Base-by-base conservation (phyloP, 495 filamentous ascomycete species). In the Penicillium angulare region DNA sequence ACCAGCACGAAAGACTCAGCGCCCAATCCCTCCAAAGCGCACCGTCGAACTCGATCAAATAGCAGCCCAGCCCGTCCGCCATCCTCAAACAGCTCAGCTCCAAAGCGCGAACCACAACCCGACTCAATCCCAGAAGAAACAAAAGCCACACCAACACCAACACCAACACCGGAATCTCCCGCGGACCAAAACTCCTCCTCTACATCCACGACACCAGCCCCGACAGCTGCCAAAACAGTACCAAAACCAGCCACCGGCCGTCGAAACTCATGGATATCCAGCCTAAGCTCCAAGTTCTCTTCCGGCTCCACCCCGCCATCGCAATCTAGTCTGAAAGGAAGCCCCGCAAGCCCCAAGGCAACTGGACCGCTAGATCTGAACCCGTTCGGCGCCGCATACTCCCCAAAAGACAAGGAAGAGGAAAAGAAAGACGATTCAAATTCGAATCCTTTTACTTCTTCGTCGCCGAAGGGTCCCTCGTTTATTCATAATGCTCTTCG, bases 201-300 rank as follows among this genome's bases (percentile, higher is more conserved):
- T 12, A 31, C 67, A 12, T 56, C 63, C 13, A 41, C 44, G 13
- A 17, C 64, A 20, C 59, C 62, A 33, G n/a, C n/a, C n/a, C n/a
- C n/a, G n/a, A n/a, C n/a, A n/a, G n/a, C n/a, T n/a, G n/a, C n/a
- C n/a, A 74, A 69, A 47, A 70, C 56, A 34, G 54, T 67, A 2
- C 60, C 75, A 2, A 80, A 75, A 48, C 64, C 68, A 1, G 57
- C 68, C 29, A 63, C 71, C 1, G 72, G 77, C 44, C 76, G 90
- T 47, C 76, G 86, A 49, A 86, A 82, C 33, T 95, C 91, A 17
- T 98, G 92, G 92, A 87, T 98, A 50, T 89, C 88, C 24, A 95
- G 81, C 53, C 78, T 97, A 44, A 95, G 90, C 54, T 95, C 90
- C 50, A 97, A 93, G 61, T 96, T 98, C 71, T 90, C 89, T 7